These are phyloP conservation scores for Chaetomium cochliodes DNA, from an alignment of 495 filamentous ascomycete genomes.

Conservation along the genomic window DNA sequence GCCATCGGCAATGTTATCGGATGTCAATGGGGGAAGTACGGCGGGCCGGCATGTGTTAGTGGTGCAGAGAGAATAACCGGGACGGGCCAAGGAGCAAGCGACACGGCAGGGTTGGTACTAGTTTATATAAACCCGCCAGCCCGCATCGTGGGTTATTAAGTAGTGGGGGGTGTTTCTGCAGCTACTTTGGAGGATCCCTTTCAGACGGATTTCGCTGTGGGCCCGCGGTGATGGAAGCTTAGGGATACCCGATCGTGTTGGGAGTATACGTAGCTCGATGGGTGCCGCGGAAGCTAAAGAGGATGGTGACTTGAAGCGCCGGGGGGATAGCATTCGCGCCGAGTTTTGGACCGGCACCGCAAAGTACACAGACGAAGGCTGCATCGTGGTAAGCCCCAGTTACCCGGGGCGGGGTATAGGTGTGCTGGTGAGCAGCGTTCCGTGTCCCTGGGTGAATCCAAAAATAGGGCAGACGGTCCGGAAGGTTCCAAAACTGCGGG, in stretches of 20 bases:
- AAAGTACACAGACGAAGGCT: too few relatives aligned
- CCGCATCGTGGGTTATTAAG: not conserved
- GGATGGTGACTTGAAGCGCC: too few relatives aligned
- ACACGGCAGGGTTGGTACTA: not conserved
- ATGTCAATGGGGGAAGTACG: slow-evolving; percentile 24
- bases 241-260: too few relatives aligned
- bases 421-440: not conserved
- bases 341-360: too few relatives aligned
- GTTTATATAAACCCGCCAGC: not conserved
- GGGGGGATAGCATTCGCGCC: too few relatives aligned
- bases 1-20: slow-evolving; percentile 16
- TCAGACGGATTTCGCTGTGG: too few relatives aligned
- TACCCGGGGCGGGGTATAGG: not conserved
- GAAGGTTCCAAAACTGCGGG: not conserved
- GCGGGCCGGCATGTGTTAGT: slow-evolving; percentile 8
- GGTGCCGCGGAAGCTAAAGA: too few relatives aligned
- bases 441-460: not conserved
- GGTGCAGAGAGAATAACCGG: slow-evolving; percentile 17
- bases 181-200: not conserved
- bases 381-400: too few relatives aligned
- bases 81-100: slow-evolving; percentile 11
- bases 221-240: too few relatives aligned
- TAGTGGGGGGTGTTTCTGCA: not conserved
- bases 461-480: slow-evolving; percentile 2
- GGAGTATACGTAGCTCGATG: too few relatives aligned